These are phyloP conservation scores for Lotmaria passim DNA, from an alignment of 208 protist genomes.

Conservation along the genomic window DNA sequence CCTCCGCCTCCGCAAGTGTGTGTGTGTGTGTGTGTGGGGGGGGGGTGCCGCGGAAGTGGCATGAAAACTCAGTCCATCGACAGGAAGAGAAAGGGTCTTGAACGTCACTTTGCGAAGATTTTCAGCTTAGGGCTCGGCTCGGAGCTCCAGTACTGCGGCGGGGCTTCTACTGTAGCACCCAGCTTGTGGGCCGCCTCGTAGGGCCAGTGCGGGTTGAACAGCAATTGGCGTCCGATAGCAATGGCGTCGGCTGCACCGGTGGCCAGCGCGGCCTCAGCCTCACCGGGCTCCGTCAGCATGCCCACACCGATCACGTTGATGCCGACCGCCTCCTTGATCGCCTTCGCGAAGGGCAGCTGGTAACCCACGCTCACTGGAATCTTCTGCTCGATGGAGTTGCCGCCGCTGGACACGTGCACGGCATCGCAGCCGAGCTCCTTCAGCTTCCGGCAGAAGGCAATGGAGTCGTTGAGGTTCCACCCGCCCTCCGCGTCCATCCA, in stretches of 20 bases:
- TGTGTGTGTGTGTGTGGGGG: no score
- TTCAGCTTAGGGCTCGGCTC: constrained; percentile 25
- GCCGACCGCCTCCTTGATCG: constrained; percentile 40
- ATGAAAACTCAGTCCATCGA: no score
- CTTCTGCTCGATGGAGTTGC: constrained; percentile 64
- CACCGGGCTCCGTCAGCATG: constrained; percentile 58
- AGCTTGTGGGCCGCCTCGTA: constrained; percentile 41
- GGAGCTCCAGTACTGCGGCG: constrained; percentile 21
- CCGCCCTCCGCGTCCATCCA: constrained; percentile 47
- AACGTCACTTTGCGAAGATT: constrained; percentile 11
- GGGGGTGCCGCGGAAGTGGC: no score
- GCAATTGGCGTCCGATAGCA: constrained; percentile 62
- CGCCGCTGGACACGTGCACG: constrained; percentile 74
- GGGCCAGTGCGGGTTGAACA: constrained; percentile 76
- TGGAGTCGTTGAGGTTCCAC: constrained; percentile 38
- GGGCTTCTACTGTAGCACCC: constrained; percentile 17
- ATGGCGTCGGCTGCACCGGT: constrained; percentile 59
- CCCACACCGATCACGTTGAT: constrained; percentile 71
- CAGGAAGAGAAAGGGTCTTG: no score
- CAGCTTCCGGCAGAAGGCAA: constrained; percentile 38
- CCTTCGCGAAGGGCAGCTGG: constrained; percentile 66
- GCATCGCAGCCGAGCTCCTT: constrained; percentile 59
- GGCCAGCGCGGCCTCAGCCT: constrained; percentile 47
- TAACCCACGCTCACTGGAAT: constrained; percentile 34
- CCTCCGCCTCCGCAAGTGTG: no score